Evolutionary conservation across 768 basidiomycete species (phyloP).

Genomic region (Cystobasidium ongulense): DNA sequence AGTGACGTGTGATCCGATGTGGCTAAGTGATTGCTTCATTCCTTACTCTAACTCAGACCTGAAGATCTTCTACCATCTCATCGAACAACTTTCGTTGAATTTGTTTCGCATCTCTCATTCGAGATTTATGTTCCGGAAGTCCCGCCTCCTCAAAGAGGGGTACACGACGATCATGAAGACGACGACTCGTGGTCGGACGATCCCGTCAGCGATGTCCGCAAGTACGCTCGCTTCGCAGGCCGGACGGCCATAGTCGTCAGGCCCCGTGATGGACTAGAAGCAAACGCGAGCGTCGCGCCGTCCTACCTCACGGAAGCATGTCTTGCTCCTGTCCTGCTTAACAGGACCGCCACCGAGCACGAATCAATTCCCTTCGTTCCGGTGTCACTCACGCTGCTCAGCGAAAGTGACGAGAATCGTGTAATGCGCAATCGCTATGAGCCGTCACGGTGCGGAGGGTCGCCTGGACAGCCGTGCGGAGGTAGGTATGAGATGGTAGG

Average conservation of each 20-base stretch:
- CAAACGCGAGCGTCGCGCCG: not conserved
- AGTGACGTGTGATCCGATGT: too few relatives aligned
- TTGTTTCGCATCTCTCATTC: not conserved
- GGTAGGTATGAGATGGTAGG: slow-evolving; percentile 12
- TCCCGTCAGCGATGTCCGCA: not conserved
- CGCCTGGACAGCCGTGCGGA: not conserved
- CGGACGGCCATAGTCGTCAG: not conserved
- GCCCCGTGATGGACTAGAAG: not conserved
- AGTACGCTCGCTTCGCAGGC: not conserved
- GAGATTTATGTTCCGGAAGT: not conserved
- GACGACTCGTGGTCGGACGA: not conserved
- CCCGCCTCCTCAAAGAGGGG: not conserved
- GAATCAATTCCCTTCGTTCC: not conserved
- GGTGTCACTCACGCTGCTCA: not conserved
- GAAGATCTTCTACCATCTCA: not conserved
- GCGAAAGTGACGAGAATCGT: not conserved
- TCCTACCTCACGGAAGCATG: not conserved
- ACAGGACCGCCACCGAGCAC: not conserved
- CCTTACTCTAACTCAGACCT: not conserved
- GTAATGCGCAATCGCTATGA: not conserved
- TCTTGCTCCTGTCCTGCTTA: not conserved
- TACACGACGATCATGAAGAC: not conserved
- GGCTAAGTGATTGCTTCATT: too few relatives aligned
- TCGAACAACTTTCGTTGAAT: not conserved
- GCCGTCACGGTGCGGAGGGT: not conserved